Evolutionary conservation across 2,329 filamentous ascomycete genomes (phyloP).

Genomic region (Orbilia brochopaga): DNA sequence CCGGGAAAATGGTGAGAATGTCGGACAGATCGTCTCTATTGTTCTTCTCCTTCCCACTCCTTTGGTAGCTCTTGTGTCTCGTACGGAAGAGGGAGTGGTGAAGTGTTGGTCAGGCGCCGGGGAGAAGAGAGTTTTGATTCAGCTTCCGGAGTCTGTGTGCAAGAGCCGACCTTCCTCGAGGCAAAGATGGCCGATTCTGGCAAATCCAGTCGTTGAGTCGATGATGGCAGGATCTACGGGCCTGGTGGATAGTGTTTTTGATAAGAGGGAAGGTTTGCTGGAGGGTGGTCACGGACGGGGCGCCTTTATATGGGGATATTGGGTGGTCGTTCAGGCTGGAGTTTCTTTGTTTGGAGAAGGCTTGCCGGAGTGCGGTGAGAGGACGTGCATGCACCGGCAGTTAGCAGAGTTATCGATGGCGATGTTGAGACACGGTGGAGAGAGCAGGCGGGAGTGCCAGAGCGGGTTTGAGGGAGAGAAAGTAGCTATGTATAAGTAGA

Average conservation of each 20-base stretch:
- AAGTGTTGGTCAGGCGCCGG: background rate
- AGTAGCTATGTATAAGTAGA: constrained; percentile 12
- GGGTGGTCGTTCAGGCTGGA: constrained; percentile 2
- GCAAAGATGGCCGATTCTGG: background rate
- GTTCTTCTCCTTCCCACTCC: constrained; percentile 3
- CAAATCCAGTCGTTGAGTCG: background rate
- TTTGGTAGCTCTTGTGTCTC: background rate
- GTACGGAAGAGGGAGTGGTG: background rate
- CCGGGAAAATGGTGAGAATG: background rate
- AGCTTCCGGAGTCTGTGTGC: background rate
- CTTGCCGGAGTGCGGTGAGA: background rate
- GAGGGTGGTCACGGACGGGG: constrained; percentile 4
- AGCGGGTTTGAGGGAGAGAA: background rate
- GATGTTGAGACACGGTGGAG: constrained; percentile 6
- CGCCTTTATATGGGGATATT: constrained; percentile 1
- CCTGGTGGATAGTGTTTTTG: background rate
- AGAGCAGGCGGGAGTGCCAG: background rate
- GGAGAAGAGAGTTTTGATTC: constrained; percentile 2
- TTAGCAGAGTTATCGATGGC: constrained; percentile 3
- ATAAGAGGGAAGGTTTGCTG: background rate
- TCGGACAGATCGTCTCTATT: constrained; percentile 1
- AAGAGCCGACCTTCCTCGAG: background rate
- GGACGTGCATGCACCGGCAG: constrained; percentile 2
- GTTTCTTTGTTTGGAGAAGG: constrained; percentile 5
- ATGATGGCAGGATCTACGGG: background rate